Base-by-base conservation (phyloP, 202 grass and related monocot genomes). In the Cymbopogon flexuosus region DNA sequence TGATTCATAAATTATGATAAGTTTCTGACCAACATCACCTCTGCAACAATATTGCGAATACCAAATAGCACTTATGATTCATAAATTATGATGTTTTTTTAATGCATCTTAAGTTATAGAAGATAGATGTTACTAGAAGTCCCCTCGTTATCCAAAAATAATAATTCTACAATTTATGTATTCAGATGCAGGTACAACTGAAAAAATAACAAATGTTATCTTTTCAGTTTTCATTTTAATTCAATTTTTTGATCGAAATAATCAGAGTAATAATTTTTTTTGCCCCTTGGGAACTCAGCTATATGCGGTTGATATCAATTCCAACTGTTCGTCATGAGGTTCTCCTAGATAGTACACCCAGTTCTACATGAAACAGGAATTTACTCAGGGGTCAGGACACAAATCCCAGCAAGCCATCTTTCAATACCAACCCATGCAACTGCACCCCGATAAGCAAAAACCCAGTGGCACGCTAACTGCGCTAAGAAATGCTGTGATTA, bases 361-460 rank as follows among this genome's bases (percentile, higher is more conserved):
- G 21, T 60, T 77, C 56, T 60, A 79, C 65, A 45, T 42, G 58
- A 24, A 86, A 83, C 30, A 80, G 64, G 6, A 75, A 60, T 68
- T 95, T 82, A 3, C 10, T 11, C 40, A 41, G 40, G 40, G 0
- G 40, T 41, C 40, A 8, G 3, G 87, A 90, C 0, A 89, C 46
- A 35, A 88, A 95, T 14, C 62, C 82, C n/a, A 68, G 35, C 67
- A 92, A 76, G 0, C 84, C 87, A 73, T 88, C 90, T 72, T 87
- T 86, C 8, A 90, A 39, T 46, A 75, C 72, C 57, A 86, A 9
- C 33, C 75, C 85, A 79, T 92, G 92, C 57, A 92, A 45, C 73
- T 95, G 92, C 16, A 30, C 29, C 31, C 92, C 85, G 81, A 84
- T 90, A 16, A 64, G 40, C 59, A 92, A 69, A 40, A 69, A 40